These are phyloP conservation scores for Metarhizium brunneum DNA, from an alignment of 2,329 filamentous ascomycete species.

Conservation along the genomic window DNA sequence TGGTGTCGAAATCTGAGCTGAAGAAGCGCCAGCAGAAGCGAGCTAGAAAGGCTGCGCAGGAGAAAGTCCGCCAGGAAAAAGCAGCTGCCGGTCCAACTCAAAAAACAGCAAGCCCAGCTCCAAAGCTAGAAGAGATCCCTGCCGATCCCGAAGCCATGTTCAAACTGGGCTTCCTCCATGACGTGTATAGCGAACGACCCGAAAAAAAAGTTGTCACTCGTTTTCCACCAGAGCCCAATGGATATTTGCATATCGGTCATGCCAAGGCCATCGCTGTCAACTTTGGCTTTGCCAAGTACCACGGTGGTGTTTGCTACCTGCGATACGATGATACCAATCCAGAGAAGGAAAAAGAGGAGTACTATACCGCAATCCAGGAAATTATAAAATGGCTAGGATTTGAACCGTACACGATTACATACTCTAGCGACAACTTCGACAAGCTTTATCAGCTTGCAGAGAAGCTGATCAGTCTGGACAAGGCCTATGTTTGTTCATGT, in stretches of 20 bases:
- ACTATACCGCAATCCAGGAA: slow-evolving; percentile 82
- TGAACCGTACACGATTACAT: slow-evolving; percentile 49
- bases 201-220: slow-evolving; percentile 55
- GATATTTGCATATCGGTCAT: slow-evolving; percentile 87
- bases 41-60: slow-evolving; percentile 42
- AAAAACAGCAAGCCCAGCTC: slow-evolving; percentile 19
- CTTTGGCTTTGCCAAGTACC: slow-evolving; percentile 83
- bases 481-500: slow-evolving; percentile 78
- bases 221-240: slow-evolving; percentile 85
- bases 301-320: slow-evolving; percentile 48
- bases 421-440: slow-evolving; percentile 82
- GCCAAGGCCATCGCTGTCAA: slow-evolving; percentile 94
- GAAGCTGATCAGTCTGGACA: slow-evolving; percentile 61
- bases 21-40: slow-evolving; percentile 51
- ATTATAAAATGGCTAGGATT: slow-evolving; percentile 74
- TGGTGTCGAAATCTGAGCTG: slow-evolving; percentile 53
- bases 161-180: slow-evolving; percentile 66
- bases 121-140: slow-evolving; percentile 25
- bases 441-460: slow-evolving; percentile 77
- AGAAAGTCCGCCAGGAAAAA: slow-evolving; percentile 80
- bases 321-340: slow-evolving; percentile 94
- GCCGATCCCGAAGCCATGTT: slow-evolving; percentile 62
- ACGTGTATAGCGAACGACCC: slow-evolving; percentile 61
- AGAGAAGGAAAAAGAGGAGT: slow-evolving; percentile 82
- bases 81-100: slow-evolving; percentile 48